phyloP scores from a whole-genome alignment of 176 grass and related monocot species.

The Rhynchospora breviuscula region DNA sequence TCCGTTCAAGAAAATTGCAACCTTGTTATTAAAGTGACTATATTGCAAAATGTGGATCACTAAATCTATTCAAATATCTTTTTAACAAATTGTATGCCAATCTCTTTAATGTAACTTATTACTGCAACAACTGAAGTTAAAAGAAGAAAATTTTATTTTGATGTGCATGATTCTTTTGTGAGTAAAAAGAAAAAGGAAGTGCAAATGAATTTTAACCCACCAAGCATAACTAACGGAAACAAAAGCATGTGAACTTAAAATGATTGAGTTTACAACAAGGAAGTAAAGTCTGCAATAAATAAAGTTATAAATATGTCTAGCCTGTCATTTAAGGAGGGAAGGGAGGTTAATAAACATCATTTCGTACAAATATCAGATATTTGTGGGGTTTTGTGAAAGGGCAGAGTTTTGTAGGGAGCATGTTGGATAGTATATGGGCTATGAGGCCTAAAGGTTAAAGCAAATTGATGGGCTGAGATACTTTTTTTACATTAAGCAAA shows the following conservation, averaged over 20 bases:
- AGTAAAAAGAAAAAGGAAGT: background rate
- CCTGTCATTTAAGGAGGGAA: background rate
- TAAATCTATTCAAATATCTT: background rate
- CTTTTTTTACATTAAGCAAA: conserved; percentile 16
- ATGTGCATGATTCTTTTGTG: background rate
- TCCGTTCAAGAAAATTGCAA: background rate
- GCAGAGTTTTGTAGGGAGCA: background rate
- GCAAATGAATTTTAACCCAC: background rate
- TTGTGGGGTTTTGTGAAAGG: background rate
- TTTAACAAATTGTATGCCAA: background rate
- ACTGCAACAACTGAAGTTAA: background rate
- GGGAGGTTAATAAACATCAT: background rate
- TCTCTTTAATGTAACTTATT: too few relatives aligned
- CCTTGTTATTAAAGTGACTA: background rate
- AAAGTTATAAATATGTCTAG: background rate
- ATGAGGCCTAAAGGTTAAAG: conserved; percentile 23
- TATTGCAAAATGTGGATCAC: background rate
- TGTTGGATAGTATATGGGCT: conserved; percentile 23
- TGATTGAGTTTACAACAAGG: background rate
- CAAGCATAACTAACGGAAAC: background rate
- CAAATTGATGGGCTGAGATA: conserved; percentile 15
- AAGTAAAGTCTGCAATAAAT: background rate
- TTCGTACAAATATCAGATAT: background rate
- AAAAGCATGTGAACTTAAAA: background rate
- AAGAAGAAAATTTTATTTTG: background rate